Evolutionary conservation across 352 stramenopile species (phyloP), one percentile per base, ranked within the genome.

Genomic region (Pythium coloratum): DNA sequence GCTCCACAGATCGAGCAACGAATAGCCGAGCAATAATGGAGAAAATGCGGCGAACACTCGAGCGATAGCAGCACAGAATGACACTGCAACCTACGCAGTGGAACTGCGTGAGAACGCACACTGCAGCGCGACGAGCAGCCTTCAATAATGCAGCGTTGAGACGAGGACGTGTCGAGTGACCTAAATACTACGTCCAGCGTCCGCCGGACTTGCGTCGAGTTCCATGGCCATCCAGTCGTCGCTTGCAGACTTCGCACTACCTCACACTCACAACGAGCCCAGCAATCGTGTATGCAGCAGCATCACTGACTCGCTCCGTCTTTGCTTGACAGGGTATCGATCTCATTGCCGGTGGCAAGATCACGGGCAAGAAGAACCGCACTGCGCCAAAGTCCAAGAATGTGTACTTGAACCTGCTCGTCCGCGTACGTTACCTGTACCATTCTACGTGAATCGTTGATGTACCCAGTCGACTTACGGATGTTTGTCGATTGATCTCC

Each of bases 401-500:
- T 92, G 94, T 98, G 71, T 99, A 99, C 91, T 92, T 98, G 71
- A 97, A 98, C 77, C 92, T 99, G 26, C 93, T 99, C 55, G 97
- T 99, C 73, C 84, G 86, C 72, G 80, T 89, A 84, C 60, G 80
- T 86, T 28, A n/a, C 24, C n/a, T 6, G 16, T 26, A 4, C 0
- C 26, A 16, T 10, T 50, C 4, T 5, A 44, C 8, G 2, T 44
- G 8, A 12, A 44, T 44, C 5, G 33, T 38, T 38, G 33, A 9
- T 38, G 9, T 9, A 7, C 8, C 42, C 28, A 51, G 24, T 32
- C 30, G 12, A 36, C 49, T 32, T 5, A 32, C 9, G 7, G 3
- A n/a, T 47, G 64, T 16, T 0, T 55, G 34, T 62, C 14, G 16
- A 0, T 33, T 53, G 42, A 30, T 62, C 58, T 20, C n/a, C 38